Base-by-base conservation (phyloP, 176 grass and related monocot genomes). In the Poa annua region DNA sequence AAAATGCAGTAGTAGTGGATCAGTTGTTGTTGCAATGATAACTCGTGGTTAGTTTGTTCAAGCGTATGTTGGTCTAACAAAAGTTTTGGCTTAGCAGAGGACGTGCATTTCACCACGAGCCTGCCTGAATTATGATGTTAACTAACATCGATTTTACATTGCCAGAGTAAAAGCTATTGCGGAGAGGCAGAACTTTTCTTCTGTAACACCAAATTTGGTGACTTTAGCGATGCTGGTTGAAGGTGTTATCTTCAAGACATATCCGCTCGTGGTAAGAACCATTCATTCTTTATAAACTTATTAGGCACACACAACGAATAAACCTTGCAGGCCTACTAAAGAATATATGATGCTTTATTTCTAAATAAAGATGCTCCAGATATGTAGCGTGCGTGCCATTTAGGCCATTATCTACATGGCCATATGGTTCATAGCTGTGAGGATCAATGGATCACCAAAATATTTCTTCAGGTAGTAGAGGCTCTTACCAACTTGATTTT, bases 41-140 rank as follows among this genome's bases (percentile, higher is more conserved):
- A 66, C 38, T 53, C 55, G 12, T 66, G 24, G 24, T 25, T 49
- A 33, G 7, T 29, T 75, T n/a, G 78, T n/a, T n/a, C n/a, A n/a
- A n/a, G n/a, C n/a, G n/a, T n/a, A n/a, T n/a, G n/a, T n/a, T 2
- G 25, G 25, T 3, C 51, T 11, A 78, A 85, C 17, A 25, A n/a
- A 75, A 57, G 74, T 24, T 16, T 20, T 29, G 61, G 39, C 20
- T 81, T 66, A 57, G n/a, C 4, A 11, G 9, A 55, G 52, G 19
- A 44, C 44, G 13, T 81, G 34, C 61, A 68, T 81, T 67, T 49
- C 25, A 17, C 68, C 32, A 9, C 2, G 51, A 73, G 10, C 68
- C 79, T 84, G 55, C n/a, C n/a, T n/a, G n/a, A 47, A 80, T 55
- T 66, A 64, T 77, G 60, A 83, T 77, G n/a, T 4, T 78, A 70